Evolutionary conservation across 768 basidiomycete genomes (phyloP), one percentile per base, ranked within the genome.

Genomic region (Kwoniella dendrophila): DNA sequence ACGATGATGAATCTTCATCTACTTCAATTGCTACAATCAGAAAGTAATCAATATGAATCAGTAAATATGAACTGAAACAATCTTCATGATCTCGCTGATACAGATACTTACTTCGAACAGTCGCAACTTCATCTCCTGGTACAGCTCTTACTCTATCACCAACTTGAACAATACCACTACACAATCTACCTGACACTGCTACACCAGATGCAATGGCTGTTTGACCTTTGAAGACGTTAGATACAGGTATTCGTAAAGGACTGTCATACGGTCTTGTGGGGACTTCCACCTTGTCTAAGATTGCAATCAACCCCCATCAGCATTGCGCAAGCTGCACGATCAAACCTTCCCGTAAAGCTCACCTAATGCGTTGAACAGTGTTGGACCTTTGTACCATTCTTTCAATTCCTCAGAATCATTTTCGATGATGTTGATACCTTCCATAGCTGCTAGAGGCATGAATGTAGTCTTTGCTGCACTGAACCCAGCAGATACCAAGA

Each of bases 221-320:
- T 72, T 88, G 88, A 3, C 90, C 89, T 78, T 88, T 94, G 83
- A 95, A 98, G 3, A 98, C 90, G 75, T 99, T 98, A 12, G 92
- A 89, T 22, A 98, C 85, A 0, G 96, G 96, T 45, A 97, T 83
- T 36, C 96, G 86, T 24, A 95, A 78, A 0, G 94, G 88, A 0
- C 86, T 83, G 2, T 83, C 82, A 48, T 94, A 86, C 54, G 92
- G 88, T 47, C 94, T 83, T 7, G 81, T 72, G 0, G 94, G 94
- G 0, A 92, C 90, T 61, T 90, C 89, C 41, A 96, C 79, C 61
- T 83, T 80, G 80, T 96, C 93, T 92, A 62, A 63, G 33, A 36
- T 18, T 1, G 20, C 12, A 14, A n/a, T 20, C 29, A 38, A 3
- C 0, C 34, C 7, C 11, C 6, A 8, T 18, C 26, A 14, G 24